Conservation (phyloP, 768 basidiomycete genomes). For the Amanita exitialis region DNA sequence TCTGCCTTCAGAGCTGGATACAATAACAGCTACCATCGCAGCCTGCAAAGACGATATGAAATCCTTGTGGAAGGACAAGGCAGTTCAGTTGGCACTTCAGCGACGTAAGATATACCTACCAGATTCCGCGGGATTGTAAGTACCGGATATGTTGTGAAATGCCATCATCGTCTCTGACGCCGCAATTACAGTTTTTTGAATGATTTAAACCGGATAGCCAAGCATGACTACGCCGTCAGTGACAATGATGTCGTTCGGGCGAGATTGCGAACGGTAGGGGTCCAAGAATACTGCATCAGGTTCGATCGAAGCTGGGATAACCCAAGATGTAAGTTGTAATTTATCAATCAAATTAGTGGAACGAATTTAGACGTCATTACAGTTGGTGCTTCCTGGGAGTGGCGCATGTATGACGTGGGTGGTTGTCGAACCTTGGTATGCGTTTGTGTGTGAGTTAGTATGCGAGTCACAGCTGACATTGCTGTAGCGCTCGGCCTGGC, state of each 20-base stretch:
- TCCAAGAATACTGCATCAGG: conserved; percentile 52
- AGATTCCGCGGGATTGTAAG: conserved; percentile 63
- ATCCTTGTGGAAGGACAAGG: conserved; percentile 53
- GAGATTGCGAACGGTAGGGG: conserved; percentile 57
- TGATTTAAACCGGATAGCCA: conserved; percentile 55
- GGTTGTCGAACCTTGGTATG: conserved; percentile 62
- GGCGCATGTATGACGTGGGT: conserved; percentile 73
- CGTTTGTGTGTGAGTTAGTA: conserved; percentile 1
- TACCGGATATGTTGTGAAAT: conserved; percentile 4
- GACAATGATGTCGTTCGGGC: conserved; percentile 71
- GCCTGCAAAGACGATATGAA: conserved; percentile 54
- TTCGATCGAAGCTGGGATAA: conserved; percentile 34
- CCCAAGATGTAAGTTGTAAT: conserved; percentile 17
- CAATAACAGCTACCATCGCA: conserved; percentile 41
- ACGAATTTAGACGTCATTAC: not conserved
- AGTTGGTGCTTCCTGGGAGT: conserved; percentile 37
- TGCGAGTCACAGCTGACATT: not conserved
- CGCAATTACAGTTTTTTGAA: conserved; percentile 48
- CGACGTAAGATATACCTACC: conserved; percentile 39
- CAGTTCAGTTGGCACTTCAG: conserved; percentile 38
- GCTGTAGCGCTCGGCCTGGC: conserved; percentile 61
- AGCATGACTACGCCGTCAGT: conserved; percentile 48
- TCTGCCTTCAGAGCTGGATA: conserved; percentile 17
- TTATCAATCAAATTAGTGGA: not conserved
- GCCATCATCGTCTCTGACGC: not conserved